Evolutionary conservation across 2,329 filamentous ascomycete genomes (phyloP).

Genomic region (Aspergillus sp.): DNA sequence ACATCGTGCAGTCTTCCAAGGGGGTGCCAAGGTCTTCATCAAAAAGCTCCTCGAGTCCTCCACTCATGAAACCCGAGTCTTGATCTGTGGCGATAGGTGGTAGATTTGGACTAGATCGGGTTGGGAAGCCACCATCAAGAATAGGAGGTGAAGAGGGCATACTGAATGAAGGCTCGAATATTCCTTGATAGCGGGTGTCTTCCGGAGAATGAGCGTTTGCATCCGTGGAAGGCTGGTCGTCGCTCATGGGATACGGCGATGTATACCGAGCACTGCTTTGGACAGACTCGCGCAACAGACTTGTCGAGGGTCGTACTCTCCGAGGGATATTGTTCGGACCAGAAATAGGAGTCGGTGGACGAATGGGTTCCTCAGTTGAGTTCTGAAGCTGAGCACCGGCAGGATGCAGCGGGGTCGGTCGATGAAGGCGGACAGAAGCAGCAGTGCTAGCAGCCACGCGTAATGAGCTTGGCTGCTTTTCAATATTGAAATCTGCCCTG

Average conservation of each 20-base stretch:
- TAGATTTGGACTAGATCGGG: constrained; percentile 71
- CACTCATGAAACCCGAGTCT: constrained; percentile 81
- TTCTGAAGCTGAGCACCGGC: constrained; percentile 20
- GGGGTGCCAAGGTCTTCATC: constrained; percentile 46
- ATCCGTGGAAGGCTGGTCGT: constrained; percentile 34
- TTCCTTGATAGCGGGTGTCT: constrained; percentile 42
- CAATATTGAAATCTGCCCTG: constrained; percentile 58
- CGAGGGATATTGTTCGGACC: constrained; percentile 22
- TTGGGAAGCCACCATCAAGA: constrained; percentile 55
- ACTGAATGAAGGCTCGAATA: constrained; percentile 62
- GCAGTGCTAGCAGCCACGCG: constrained; percentile 86
- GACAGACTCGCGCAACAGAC: constrained; percentile 56
- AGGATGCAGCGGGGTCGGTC: constrained; percentile 53
- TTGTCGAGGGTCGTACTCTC: constrained; percentile 33
- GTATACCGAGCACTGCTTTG: constrained; percentile 33
- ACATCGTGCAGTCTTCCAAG: constrained; percentile 16
- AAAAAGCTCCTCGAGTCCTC: constrained; percentile 61
- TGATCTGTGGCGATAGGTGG: constrained; percentile 49
- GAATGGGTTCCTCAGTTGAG: constrained; percentile 37
- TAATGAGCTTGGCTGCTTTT: constrained; percentile 66
- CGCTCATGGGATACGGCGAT: constrained; percentile 35
- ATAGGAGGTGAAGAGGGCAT: constrained; percentile 88
- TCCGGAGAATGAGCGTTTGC: constrained; percentile 43
- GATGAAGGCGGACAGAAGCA: constrained; percentile 75
- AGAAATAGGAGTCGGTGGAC: constrained; percentile 41